Percentiles rank a stretch among this genome's conserved stretches.
Conservation (phyloP, 2,329 filamentous ascomycete genomes). For the Aspergillus japonicus region DNA sequence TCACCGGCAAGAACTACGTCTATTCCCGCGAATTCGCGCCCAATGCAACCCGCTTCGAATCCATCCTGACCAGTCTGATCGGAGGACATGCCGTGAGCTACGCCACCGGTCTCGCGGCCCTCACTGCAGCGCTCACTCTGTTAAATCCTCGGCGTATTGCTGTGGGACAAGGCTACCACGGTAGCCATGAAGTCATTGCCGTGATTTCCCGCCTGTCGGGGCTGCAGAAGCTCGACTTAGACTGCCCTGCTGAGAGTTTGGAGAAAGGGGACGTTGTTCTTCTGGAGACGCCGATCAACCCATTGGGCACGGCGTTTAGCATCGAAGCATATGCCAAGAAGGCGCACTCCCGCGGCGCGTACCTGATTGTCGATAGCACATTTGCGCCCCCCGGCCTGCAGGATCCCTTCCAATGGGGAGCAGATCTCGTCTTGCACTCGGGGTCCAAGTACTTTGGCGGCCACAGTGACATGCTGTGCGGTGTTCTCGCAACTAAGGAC, state of each 20-base stretch:
- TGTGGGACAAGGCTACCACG: constrained; percentile 85
- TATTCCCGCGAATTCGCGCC: constrained; percentile 82
- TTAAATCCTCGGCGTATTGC: constrained; percentile 79
- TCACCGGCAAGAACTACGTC: constrained; percentile 55
- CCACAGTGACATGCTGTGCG: constrained; percentile 90
- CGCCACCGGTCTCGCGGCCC: constrained; percentile 77
- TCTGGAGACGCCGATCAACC: constrained; percentile 91
- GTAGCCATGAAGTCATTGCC: constrained; percentile 81
- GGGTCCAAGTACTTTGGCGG: constrained; percentile 97
- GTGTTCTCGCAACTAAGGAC: constrained; percentile 69
- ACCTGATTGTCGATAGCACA: constrained; percentile 84
- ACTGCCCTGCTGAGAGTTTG: constrained; percentile 65
- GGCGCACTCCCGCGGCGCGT: constrained; percentile 70
- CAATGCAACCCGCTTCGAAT: constrained; percentile 81
- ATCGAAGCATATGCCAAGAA: constrained; percentile 69
- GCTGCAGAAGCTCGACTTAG: constrained; percentile 70
- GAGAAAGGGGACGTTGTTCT: constrained; percentile 79
- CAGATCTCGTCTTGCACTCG: constrained; percentile 85
- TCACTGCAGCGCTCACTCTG: constrained; percentile 79
- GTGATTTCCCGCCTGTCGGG: constrained; percentile 74
- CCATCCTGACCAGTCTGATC: constrained; percentile 73
- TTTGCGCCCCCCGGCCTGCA: constrained; percentile 89
- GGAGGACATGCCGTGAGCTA: constrained; percentile 68
- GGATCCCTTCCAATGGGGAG: constrained; percentile 78
- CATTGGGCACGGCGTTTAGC: constrained; percentile 75